Percentiles rank a stretch among this genome's conserved stretches.
Evolutionary conservation across 352 stramenopile species (phyloP).

Genomic region (Phytophthora fragariae): DNA sequence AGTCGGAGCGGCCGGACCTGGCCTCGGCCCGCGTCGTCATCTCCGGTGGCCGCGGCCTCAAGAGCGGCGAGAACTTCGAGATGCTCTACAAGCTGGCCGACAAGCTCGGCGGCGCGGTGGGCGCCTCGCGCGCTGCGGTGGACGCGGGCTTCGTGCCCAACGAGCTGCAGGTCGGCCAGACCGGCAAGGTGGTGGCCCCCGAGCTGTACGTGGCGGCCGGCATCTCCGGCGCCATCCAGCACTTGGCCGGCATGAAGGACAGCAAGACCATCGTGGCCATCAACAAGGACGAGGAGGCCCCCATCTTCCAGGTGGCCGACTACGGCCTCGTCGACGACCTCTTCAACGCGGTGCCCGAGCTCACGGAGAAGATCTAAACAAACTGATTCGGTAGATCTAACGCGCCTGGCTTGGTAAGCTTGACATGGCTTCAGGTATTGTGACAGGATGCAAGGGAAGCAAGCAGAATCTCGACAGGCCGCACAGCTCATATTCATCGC

Average conservation of each 20-base stretch:
- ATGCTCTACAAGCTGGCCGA: conserved; percentile 98
- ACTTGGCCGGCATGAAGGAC: conserved; percentile 99
- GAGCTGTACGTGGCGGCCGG: conserved; percentile 97
- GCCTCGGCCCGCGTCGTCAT: conserved; percentile 95
- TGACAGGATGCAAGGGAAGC: not conserved
- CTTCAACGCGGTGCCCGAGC: conserved; percentile 97
- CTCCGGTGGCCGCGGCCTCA: conserved; percentile 96
- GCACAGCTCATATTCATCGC: conserved; percentile 27
- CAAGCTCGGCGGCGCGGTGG: conserved; percentile 97
- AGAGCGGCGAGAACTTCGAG: conserved; percentile 98
- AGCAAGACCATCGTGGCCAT: conserved; percentile 99
- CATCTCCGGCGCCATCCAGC: conserved; percentile 99
- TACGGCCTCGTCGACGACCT: conserved; percentile 99
- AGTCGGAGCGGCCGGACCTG: conserved; percentile 97
- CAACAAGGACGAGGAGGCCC: conserved; percentile 99
- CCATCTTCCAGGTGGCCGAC: conserved; percentile 99
- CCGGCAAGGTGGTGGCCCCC: conserved; percentile 98
- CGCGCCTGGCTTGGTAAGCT: not conserved
- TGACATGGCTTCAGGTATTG: too few relatives aligned
- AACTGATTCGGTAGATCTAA: conserved; percentile 21
- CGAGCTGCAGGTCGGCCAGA: conserved; percentile 99
- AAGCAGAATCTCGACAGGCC: conserved; percentile 20
- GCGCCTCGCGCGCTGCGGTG: conserved; percentile 97
- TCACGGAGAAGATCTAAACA: conserved; percentile 96
- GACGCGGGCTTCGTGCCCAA: conserved; percentile 99